phyloP scores from a whole-genome alignment of 768 basidiomycete genomes.

The Rhodocollybia butyracea region DNA sequence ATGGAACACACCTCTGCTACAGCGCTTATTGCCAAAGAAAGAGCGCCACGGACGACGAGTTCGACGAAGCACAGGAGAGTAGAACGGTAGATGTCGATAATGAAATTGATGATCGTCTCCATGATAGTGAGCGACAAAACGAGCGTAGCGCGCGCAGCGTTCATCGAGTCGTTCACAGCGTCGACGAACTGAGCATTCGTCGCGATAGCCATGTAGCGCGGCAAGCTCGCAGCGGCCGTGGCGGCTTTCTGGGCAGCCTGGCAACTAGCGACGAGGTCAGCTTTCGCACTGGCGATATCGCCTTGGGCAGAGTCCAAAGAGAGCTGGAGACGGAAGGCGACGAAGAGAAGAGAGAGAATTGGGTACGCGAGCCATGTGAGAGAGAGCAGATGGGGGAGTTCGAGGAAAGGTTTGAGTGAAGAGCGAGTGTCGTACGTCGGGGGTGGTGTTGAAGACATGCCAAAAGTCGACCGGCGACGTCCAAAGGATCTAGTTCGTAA shows the following conservation, averaged over 20 bases:
- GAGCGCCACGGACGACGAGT: conserved; percentile 76
- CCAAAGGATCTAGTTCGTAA: conserved; percentile 11
- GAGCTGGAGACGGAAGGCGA: conserved; percentile 77
- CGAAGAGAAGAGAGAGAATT: conserved; percentile 82
- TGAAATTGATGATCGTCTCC: conserved; percentile 88
- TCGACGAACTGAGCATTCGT: conserved; percentile 78
- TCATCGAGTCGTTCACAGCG: conserved; percentile 75
- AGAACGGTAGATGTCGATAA: conserved; percentile 89
- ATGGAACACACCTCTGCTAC: conserved; percentile 67
- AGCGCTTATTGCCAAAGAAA: conserved; percentile 77
- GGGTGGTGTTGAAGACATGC: conserved; percentile 38
- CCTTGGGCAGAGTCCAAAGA: conserved; percentile 69
- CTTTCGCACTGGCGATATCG: conserved; percentile 67
- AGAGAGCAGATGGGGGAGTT: conserved; percentile 78
- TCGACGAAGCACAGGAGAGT: conserved; percentile 94
- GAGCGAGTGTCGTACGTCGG: conserved; percentile 57
- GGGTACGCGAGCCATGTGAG: conserved; percentile 91
- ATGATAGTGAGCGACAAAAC: conserved; percentile 75
- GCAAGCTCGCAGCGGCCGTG: conserved; percentile 79
- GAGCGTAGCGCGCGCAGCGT: conserved; percentile 71
- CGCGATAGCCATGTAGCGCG: conserved; percentile 82
- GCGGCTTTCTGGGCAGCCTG: conserved; percentile 82
- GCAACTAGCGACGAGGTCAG: conserved; percentile 78
- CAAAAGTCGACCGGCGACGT: conserved; percentile 49
- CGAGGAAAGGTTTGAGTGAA: conserved; percentile 75